Conservation (phyloP, 495 filamentous ascomycete species). For the Neurospora sp. region DNA sequence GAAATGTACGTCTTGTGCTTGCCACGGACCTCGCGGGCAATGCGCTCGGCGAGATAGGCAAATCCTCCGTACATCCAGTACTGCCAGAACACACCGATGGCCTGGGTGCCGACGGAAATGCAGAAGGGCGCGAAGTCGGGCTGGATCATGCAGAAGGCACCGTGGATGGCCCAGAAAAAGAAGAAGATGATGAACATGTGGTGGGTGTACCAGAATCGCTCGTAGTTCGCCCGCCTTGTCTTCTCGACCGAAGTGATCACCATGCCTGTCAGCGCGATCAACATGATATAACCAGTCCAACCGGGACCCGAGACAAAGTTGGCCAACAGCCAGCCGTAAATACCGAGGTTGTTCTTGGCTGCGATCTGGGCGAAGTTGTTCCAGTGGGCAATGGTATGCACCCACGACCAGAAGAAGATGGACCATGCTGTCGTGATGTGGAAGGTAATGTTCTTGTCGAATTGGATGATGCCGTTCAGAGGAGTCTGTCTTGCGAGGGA, state of each 20-base stretch:
- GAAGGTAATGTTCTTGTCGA: constrained; percentile 76
- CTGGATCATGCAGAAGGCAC: constrained; percentile 74
- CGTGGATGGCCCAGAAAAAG: constrained; percentile 73
- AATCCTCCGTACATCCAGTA: constrained; percentile 72
- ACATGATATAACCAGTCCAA: constrained; percentile 73
- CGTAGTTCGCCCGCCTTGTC: constrained; percentile 59
- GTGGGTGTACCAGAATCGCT: constrained; percentile 74
- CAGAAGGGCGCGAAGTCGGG: constrained; percentile 64
- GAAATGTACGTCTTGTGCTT: constrained; percentile 69
- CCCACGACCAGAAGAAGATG: constrained; percentile 71
- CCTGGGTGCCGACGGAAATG: constrained; percentile 44
- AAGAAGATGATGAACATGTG: constrained; percentile 73
- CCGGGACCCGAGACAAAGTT: constrained; percentile 67
- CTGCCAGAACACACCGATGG: constrained; percentile 68
- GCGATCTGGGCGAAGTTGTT: constrained; percentile 70
- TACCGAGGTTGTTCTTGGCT: constrained; percentile 57
- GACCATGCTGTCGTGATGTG: constrained; percentile 74
- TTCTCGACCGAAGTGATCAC: constrained; percentile 60
- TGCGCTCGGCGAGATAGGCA: constrained; percentile 58
- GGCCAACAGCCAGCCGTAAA: constrained; percentile 58
- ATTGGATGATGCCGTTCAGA: constrained; percentile 67
- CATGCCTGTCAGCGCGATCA: constrained; percentile 57
- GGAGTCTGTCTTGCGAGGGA: constrained; percentile 65
- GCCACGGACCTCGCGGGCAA: constrained; percentile 60
- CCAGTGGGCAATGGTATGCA: constrained; percentile 73